A percentile compares a stretch with the other conserved stretches of the same genome.
phyloP scores from a whole-genome alignment of 129 eudicot genomes.

The Flaveria trinervia region DNA sequence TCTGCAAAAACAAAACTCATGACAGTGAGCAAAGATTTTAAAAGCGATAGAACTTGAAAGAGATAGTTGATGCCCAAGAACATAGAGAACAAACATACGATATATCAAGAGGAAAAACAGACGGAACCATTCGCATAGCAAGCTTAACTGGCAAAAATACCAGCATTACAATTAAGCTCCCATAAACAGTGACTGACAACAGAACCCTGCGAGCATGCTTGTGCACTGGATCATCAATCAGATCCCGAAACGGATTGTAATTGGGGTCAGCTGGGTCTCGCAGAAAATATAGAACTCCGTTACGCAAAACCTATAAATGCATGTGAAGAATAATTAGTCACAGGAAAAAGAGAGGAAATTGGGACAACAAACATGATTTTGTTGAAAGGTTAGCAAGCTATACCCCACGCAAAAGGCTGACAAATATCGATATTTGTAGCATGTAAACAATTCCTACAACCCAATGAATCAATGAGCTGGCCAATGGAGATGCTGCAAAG shows the following conservation, averaged over 20 bases:
- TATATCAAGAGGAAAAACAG: slow-evolving; percentile 82
- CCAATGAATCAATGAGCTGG: slow-evolving; percentile 95
- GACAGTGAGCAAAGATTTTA: background rate
- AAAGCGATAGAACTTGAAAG: slow-evolving; percentile 21
- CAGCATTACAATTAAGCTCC: slow-evolving; percentile 91
- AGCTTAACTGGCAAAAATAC: slow-evolving; percentile 88
- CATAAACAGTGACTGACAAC: slow-evolving; percentile 86
- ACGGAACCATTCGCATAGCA: slow-evolving; percentile 86
- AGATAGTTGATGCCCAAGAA: slow-evolving; percentile 4
- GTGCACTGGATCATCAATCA: slow-evolving; percentile 93
- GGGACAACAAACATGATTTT: background rate
- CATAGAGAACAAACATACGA: slow-evolving; percentile 51
- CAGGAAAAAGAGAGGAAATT: background rate
- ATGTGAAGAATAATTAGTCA: slow-evolving; percentile 12
- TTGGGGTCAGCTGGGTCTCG: slow-evolving; percentile 98
- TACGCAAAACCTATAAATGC: slow-evolving; percentile 68
- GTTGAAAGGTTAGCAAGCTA: background rate
- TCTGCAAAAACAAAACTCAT: slow-evolving; percentile 43
- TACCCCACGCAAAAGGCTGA: slow-evolving; percentile 99
- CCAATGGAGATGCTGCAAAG: slow-evolving; percentile 82
- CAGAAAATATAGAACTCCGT: slow-evolving; percentile 85
- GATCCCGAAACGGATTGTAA: slow-evolving; percentile 91
- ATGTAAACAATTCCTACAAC: slow-evolving; percentile 92
- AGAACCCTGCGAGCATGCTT: slow-evolving; percentile 97
- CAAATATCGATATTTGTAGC: slow-evolving; percentile 91